phyloP scores from a whole-genome alignment of 257 asterid species.

The Solanum appendiculatum region DNA sequence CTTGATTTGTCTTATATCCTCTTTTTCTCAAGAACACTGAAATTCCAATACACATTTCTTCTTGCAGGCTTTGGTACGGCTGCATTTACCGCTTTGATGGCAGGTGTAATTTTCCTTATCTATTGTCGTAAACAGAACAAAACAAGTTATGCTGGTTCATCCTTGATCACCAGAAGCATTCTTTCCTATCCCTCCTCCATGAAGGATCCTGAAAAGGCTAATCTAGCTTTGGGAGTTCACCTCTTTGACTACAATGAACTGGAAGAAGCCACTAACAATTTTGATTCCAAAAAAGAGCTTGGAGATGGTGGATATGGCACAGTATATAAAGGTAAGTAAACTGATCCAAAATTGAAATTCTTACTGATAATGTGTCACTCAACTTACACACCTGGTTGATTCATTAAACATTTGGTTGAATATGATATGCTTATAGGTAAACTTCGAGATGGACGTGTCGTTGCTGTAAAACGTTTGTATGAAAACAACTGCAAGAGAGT shows the following conservation, averaged over 20 bases:
- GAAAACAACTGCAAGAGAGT: slow-evolving; percentile 62
- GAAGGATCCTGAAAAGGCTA: slow-evolving; percentile 20
- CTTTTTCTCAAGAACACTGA: neutral
- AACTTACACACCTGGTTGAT: neutral
- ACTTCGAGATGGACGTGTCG: slow-evolving; percentile 59
- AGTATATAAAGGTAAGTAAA: slow-evolving; percentile 44
- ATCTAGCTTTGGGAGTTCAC: slow-evolving; percentile 45
- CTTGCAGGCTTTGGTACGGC: slow-evolving; percentile 36
- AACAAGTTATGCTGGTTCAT: neutral
- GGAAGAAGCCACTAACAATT: slow-evolving; percentile 61
- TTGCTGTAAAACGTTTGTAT: slow-evolving; percentile 67
- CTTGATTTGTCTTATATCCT: neutral
- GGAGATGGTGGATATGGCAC: slow-evolving; percentile 93
- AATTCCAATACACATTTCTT: neutral
- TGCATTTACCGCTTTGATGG: slow-evolving; percentile 15
- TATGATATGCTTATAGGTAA: slow-evolving; percentile 29
- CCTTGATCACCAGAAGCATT: slow-evolving; percentile 17
- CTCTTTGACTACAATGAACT: slow-evolving; percentile 57
- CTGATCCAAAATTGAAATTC: neutral
- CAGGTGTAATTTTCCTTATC: slow-evolving; percentile 12
- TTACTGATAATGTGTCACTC: neutral
- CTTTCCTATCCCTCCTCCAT: slow-evolving; percentile 41
- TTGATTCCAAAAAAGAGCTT: slow-evolving; percentile 44
- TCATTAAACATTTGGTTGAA: neutral
- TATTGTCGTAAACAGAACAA: slow-evolving; percentile 13